Evolutionary conservation across 2,329 filamentous ascomycete genomes (phyloP).

Genomic region (Cytospora paraplurivora): DNA sequence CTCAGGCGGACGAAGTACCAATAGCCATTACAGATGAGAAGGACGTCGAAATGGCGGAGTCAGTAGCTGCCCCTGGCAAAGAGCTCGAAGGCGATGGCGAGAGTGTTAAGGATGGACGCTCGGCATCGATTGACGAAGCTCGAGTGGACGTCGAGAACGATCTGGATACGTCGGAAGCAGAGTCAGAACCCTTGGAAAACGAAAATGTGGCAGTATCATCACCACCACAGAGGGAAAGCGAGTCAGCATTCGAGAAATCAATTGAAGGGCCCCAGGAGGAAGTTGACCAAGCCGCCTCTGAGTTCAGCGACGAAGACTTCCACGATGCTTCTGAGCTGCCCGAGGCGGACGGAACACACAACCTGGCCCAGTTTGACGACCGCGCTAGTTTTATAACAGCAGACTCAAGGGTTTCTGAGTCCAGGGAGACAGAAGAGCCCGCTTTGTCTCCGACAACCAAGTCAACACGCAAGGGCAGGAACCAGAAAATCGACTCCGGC

Average conservation of each 20-base stretch:
- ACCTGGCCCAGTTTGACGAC: conserved; percentile 6
- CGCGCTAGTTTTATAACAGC: conserved; percentile 21
- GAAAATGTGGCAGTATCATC: conserved; percentile 1
- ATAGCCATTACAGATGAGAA: neutral
- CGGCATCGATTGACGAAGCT: conserved; percentile 3
- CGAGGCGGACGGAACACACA: conserved; percentile 1
- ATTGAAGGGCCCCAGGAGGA: neutral
- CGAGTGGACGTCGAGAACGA: conserved; percentile 7
- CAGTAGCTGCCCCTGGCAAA: neutral
- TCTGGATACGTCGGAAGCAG: conserved; percentile 5
- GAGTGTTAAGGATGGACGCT: conserved; percentile 10
- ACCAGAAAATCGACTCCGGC: conserved; percentile 5
- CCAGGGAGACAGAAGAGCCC: conserved; percentile 12
- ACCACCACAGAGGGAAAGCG: neutral
- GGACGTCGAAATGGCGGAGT: conserved; percentile 4
- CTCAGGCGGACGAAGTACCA: neutral
- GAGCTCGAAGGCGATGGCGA: conserved; percentile 13
- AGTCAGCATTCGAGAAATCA: neutral
- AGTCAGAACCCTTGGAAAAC: conserved; percentile 9
- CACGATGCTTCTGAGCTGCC: conserved; percentile 19
- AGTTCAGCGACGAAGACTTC: conserved; percentile 8
- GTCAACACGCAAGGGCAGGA: conserved; percentile 11
- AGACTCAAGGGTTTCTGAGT: conserved; percentile 21
- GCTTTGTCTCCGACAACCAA: conserved; percentile 8
- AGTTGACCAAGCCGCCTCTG: conserved; percentile 2